Conservation (phyloP, 768 basidiomycete species). For the Leccinellum albellum region DNA sequence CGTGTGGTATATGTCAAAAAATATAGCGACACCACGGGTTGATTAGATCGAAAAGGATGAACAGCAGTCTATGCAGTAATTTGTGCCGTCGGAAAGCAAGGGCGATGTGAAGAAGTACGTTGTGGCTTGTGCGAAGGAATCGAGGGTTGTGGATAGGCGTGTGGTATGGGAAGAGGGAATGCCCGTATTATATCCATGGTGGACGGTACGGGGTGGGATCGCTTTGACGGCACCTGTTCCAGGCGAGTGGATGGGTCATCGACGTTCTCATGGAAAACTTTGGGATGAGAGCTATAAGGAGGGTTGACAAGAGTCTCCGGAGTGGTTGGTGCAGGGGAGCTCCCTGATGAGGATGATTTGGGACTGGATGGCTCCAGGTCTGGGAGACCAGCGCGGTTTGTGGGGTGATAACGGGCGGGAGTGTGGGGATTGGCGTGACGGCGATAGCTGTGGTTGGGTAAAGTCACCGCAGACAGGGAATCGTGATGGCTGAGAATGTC, state of each 20-base stretch:
- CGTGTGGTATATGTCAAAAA: slow-evolving; percentile 32
- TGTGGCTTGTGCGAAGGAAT: slow-evolving; percentile 24
- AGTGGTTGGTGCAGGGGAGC: slow-evolving; percentile 32
- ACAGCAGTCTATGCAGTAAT: slow-evolving; percentile 18
- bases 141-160: slow-evolving; percentile 17
- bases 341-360: slow-evolving; percentile 35
- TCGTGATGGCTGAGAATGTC: slow-evolving; percentile 53
- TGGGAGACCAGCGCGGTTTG: slow-evolving; percentile 33
- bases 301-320: slow-evolving; percentile 25
- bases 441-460: slow-evolving; percentile 25
- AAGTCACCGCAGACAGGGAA: slow-evolving; percentile 29
- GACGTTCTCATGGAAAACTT: slow-evolving; percentile 27
- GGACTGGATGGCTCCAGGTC: slow-evolving; percentile 42
- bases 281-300: slow-evolving; percentile 18
- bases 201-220: slow-evolving; percentile 23
- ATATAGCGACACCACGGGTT: slow-evolving; percentile 32
- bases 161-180: slow-evolving; percentile 45
- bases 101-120: slow-evolving; percentile 24
- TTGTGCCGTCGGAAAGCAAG: slow-evolving; percentile 19
- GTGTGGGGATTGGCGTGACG: slow-evolving; percentile 24
- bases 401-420: slow-evolving; percentile 14
- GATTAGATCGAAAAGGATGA: neutral
- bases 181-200: slow-evolving; percentile 44
- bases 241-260: slow-evolving; percentile 27
- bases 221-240: slow-evolving; percentile 23